Conservation (phyloP, 805 yeast genomes). For the Metschnikowia aberdeeniae region DNA sequence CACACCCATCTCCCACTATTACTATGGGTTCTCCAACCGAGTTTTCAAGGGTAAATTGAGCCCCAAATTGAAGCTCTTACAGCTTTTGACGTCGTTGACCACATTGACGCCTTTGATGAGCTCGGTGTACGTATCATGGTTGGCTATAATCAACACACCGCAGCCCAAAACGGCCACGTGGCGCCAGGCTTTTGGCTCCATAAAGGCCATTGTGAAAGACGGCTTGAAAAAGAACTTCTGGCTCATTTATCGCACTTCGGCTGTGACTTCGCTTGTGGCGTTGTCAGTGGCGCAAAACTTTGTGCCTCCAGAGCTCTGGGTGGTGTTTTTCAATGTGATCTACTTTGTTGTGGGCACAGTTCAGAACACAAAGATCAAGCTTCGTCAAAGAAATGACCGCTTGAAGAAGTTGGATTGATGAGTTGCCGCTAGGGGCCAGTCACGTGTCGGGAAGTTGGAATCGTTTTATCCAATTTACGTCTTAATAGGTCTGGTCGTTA, state of each 20-base stretch:
- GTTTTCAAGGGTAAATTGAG: slow-evolving; percentile 41
- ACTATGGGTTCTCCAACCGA: slow-evolving; percentile 44
- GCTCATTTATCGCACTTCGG: slow-evolving; percentile 48
- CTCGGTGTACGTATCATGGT: slow-evolving; percentile 47
- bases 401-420: slow-evolving; percentile 7
- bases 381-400: slow-evolving; percentile 15
- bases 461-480: too few species aligned
- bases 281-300: slow-evolving; percentile 54
- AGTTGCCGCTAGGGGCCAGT: too few species aligned
- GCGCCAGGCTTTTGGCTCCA: slow-evolving; percentile 17
- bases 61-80: slow-evolving; percentile 39
- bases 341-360: slow-evolving; percentile 59
- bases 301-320: slow-evolving; percentile 59
- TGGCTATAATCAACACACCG: slow-evolving; percentile 47
- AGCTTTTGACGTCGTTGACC: slow-evolving; percentile 47
- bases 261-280: slow-evolving; percentile 50
- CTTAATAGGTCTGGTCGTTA: too few species aligned
- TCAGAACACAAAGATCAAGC: slow-evolving; percentile 54
- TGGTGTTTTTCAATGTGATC: slow-evolving; percentile 54
- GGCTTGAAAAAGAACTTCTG: slow-evolving; percentile 43
- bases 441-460: too few species aligned
- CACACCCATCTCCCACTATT: slow-evolving; percentile 57
- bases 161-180: slow-evolving; percentile 6
- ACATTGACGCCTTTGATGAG: slow-evolving; percentile 55
- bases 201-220: slow-evolving; percentile 19